Percentiles rank a stretch among this genome's conserved stretches.
These are phyloP conservation scores for Patellaria atrata DNA, from an alignment of 495 filamentous ascomycete genomes.

Conservation along the genomic window DNA sequence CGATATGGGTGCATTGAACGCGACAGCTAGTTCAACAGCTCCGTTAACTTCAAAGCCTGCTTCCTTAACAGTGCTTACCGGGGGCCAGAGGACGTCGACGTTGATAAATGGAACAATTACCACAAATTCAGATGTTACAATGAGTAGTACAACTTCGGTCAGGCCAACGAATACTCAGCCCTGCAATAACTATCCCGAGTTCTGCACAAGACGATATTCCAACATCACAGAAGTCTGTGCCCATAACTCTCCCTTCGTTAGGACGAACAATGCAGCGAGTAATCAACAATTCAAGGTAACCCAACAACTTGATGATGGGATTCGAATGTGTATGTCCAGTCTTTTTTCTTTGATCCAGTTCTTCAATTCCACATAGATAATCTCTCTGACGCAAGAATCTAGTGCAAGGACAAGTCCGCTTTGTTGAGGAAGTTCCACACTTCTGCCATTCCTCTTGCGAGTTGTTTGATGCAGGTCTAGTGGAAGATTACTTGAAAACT, in stretches of 20 bases:
- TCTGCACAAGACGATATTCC: constrained; percentile 68
- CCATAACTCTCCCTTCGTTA: constrained; percentile 76
- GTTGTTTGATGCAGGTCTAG: constrained; percentile 62
- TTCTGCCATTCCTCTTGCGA: constrained; percentile 69
- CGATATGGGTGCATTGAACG: constrained; percentile 6
- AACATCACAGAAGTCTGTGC: constrained; percentile 80
- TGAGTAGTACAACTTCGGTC: constrained; percentile 17
- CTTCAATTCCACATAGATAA: neutral
- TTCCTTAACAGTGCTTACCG: constrained; percentile 8
- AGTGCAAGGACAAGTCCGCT: constrained; percentile 78
- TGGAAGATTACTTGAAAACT: constrained; percentile 54
- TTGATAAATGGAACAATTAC: constrained; percentile 7
- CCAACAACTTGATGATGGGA: constrained; percentile 69
- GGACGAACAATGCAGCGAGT: constrained; percentile 50
- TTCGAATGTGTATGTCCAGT: constrained; percentile 55
- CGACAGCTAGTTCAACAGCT: constrained; percentile 6
- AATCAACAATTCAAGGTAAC: constrained; percentile 63
- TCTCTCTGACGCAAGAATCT: neutral
- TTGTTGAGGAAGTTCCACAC: constrained; percentile 42
- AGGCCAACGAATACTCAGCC: constrained; percentile 30
- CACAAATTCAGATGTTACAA: too few relatives aligned
- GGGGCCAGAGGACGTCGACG: constrained; percentile 3
- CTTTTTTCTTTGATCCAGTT: neutral
- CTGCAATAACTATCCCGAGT: constrained; percentile 78
- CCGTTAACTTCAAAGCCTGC: neutral